A percentile compares a stretch with the other conserved stretches of the same genome.
Conservation (phyloP, 2,329 filamentous ascomycete species). For the Cordyceps cicadae region DNA sequence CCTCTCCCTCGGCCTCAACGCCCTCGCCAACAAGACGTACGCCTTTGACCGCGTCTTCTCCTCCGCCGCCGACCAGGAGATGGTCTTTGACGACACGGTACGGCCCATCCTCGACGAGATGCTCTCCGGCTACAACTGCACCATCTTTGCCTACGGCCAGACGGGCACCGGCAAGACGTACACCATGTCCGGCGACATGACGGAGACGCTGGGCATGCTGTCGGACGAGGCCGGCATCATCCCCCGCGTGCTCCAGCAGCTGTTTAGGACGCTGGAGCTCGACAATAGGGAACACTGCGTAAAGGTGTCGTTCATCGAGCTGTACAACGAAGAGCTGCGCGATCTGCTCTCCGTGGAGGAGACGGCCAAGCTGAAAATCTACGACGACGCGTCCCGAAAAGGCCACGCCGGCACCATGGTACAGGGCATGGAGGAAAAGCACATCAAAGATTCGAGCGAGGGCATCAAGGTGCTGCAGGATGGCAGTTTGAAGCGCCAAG, state of each 20-base stretch:
- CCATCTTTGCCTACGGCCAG: slow-evolving; percentile 96
- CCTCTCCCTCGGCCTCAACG: slow-evolving; percentile 84
- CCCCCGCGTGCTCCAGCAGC: slow-evolving; percentile 75
- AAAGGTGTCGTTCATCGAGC: slow-evolving; percentile 96
- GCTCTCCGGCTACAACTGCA: slow-evolving; percentile 91
- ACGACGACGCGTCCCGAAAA: slow-evolving; percentile 79
- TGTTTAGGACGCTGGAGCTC: slow-evolving; percentile 76
- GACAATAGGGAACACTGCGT: slow-evolving; percentile 79
- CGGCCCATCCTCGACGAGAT: slow-evolving; percentile 93
- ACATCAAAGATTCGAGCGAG: slow-evolving; percentile 75
- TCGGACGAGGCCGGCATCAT: slow-evolving; percentile 94
- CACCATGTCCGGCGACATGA: slow-evolving; percentile 98
- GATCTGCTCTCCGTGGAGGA: slow-evolving; percentile 82
- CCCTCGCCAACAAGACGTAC: slow-evolving; percentile 92
- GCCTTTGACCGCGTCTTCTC: slow-evolving; percentile 97
- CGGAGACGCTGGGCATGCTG: slow-evolving; percentile 71
- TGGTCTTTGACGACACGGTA: slow-evolving; percentile 93
- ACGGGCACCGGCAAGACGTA: slow-evolving; percentile 98
- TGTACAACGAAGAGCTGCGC: slow-evolving; percentile 95
- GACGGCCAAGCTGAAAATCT: slow-evolving; percentile 83
- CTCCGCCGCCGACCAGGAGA: slow-evolving; percentile 82
- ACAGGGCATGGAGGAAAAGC: slow-evolving; percentile 94
- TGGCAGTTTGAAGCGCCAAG: slow-evolving; percentile 88
- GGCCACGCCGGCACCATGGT: slow-evolving; percentile 81
- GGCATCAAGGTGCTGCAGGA: slow-evolving; percentile 83